A percentile compares a stretch with the other conserved stretches of the same genome.
Evolutionary conservation across 495 filamentous ascomycete genomes (phyloP).

Genomic region (Darksidea phi): DNA sequence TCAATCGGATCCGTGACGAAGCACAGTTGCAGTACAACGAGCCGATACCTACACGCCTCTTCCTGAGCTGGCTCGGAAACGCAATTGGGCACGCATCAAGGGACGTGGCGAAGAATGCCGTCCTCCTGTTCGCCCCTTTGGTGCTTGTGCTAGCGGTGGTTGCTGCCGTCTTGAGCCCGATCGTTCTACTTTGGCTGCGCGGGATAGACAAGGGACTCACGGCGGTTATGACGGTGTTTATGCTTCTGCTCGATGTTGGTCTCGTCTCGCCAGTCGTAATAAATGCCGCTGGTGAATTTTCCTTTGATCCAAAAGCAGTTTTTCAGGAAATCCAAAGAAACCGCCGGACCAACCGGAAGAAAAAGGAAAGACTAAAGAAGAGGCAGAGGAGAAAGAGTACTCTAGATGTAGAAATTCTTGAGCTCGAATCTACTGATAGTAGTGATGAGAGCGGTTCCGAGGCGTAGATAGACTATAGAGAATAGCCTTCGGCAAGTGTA

Average conservation of each 20-base stretch:
- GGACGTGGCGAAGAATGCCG: neutral
- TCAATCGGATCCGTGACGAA: neutral
- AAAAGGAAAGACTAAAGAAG: too few relatives aligned
- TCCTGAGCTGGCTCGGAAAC: neutral
- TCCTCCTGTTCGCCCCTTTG: neutral
- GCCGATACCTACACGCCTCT: neutral
- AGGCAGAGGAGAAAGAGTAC: too few relatives aligned
- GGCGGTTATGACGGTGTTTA: neutral
- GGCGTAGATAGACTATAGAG: too few relatives aligned
- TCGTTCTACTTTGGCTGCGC: neutral
- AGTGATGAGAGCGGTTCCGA: too few relatives aligned
- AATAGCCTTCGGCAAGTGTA: too few relatives aligned
- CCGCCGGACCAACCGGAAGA: too few relatives aligned
- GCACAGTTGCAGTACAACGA: neutral
- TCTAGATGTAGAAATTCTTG: too few relatives aligned
- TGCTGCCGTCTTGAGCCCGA: neutral
- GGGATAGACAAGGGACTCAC: neutral
- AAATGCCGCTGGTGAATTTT: too few relatives aligned
- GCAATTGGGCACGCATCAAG: neutral
- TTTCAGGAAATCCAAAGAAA: too few relatives aligned
- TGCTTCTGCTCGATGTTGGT: neutral
- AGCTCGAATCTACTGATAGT: too few relatives aligned
- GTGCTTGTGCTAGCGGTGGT: neutral
- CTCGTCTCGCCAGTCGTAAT: neutral
- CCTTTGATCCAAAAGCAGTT: too few relatives aligned